Percentiles rank a stretch among this genome's conserved stretches.
These are phyloP conservation scores for Kondoa malvinella DNA, from an alignment of 768 basidiomycete genomes.

Conservation along the genomic window DNA sequence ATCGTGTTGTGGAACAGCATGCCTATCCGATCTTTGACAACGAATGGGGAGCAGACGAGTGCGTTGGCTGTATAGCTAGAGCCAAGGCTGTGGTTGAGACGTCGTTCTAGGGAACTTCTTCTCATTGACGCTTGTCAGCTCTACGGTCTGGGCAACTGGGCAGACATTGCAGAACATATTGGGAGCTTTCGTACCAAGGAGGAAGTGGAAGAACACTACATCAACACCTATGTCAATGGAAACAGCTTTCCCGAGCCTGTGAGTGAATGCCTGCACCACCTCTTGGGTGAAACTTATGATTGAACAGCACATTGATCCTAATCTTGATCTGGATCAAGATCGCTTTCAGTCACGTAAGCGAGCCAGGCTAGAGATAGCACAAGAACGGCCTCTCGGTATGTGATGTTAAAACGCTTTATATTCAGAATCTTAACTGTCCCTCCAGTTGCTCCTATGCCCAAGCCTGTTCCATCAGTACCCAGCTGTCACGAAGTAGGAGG, in stretches of 20 bases:
- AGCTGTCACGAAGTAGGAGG: slow-evolving; percentile 77
- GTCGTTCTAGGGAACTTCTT: slow-evolving; percentile 53
- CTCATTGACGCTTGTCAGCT: slow-evolving; percentile 70
- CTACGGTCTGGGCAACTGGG: slow-evolving; percentile 91
- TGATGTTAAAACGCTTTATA: slow-evolving; percentile 29
- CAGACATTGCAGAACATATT: slow-evolving; percentile 77
- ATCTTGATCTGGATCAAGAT: slow-evolving; percentile 43
- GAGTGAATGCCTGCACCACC: slow-evolving; percentile 27
- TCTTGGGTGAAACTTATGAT: slow-evolving; percentile 7
- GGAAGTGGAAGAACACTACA: slow-evolving; percentile 82
- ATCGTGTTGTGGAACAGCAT: slow-evolving; percentile 80
- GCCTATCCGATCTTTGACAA: slow-evolving; percentile 87
- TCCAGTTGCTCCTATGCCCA: slow-evolving; percentile 37
- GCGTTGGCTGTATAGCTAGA: slow-evolving; percentile 28
- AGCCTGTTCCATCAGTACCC: slow-evolving; percentile 71
- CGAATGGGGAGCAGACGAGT: slow-evolving; percentile 98
- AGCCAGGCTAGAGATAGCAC: slow-evolving; percentile 63
- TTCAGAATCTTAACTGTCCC: slow-evolving; percentile 21
- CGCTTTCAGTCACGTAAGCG: slow-evolving; percentile 82
- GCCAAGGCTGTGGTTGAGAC: not conserved
- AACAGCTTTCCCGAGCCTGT: slow-evolving; percentile 66
- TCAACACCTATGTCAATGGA: slow-evolving; percentile 58
- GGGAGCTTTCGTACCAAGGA: slow-evolving; percentile 75
- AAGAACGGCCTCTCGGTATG: slow-evolving; percentile 32
- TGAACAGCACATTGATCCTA: slow-evolving; percentile 8